A percentile compares a stretch with the other conserved stretches of the same genome.
These are phyloP conservation scores for Silene coronaria DNA, from an alignment of 179 eudicot genomes.

Conservation along the genomic window DNA sequence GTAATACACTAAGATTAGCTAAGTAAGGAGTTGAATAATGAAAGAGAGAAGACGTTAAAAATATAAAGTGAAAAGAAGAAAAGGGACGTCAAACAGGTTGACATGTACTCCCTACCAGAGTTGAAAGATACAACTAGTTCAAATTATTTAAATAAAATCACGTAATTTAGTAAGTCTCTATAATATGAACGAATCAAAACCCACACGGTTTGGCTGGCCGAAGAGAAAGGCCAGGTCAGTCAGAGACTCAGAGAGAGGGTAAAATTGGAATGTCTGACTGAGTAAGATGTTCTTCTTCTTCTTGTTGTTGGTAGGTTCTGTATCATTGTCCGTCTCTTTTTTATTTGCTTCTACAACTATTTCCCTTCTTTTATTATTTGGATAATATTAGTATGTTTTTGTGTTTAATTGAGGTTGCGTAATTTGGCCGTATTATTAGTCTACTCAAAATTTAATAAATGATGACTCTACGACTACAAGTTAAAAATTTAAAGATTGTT, in stretches of 20 bases:
- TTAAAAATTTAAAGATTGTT: too few relatives aligned
- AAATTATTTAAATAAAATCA: neutral
- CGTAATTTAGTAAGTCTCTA: neutral
- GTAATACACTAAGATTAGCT: neutral
- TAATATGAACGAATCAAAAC: neutral
- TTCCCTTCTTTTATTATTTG: neutral
- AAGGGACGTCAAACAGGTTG: neutral
- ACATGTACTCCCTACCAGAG: slow-evolving; percentile 8
- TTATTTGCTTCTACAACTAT: neutral
- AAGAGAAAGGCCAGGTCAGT: neutral
- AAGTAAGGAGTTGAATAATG: neutral
- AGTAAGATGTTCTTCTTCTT: neutral
- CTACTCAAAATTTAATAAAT: too few relatives aligned
- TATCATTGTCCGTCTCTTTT: neutral
- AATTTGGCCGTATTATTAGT: too few relatives aligned
- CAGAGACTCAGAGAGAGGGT: too few relatives aligned
- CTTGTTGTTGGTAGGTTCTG: neutral
- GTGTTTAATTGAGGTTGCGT: neutral
- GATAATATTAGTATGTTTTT: neutral
- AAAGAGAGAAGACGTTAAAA: neutral
- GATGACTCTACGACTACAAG: too few relatives aligned
- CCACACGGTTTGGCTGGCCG: neutral
- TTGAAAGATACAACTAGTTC: neutral
- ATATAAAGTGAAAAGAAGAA: neutral
- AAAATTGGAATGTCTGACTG: neutral